These are phyloP conservation scores for Geotrichum klebahnii DNA, from an alignment of 1,139 yeast species.

Conservation along the genomic window DNA sequence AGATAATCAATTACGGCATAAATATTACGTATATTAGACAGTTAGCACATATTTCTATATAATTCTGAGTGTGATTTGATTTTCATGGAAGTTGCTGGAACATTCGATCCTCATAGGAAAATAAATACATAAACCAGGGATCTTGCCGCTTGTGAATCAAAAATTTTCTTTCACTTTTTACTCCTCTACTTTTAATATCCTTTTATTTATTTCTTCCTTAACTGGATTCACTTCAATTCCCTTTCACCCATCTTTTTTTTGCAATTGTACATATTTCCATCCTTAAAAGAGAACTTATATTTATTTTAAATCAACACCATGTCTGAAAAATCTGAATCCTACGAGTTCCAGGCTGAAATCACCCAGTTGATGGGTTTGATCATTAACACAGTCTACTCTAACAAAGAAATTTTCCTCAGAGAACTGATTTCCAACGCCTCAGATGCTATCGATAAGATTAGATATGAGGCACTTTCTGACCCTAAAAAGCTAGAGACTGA, in stretches of 20 bases:
- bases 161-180: not conserved
- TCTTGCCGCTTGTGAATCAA: too few relatives aligned
- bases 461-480: constrained; percentile 93
- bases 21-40: too few relatives aligned
- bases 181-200: too few relatives aligned
- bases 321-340: constrained; percentile 37
- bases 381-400: constrained; percentile 99
- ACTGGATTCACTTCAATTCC: constrained; percentile 2
- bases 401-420: constrained; percentile 98
- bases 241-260: not conserved
- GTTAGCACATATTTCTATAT: too few relatives aligned
- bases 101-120: constrained; percentile 10
- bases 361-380: constrained; percentile 99
- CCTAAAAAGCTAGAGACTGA: constrained; percentile 89
- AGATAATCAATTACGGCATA: not conserved
- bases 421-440: constrained; percentile 98
- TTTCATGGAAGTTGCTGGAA: constrained; percentile 14
- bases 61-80: too few relatives aligned
- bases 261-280: not conserved
- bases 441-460: constrained; percentile 92
- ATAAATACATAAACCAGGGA: not conserved
- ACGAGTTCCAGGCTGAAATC: constrained; percentile 99
- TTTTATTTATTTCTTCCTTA: constrained; percentile 8
- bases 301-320: constrained; percentile 11
- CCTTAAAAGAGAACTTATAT: not conserved